Conservation (phyloP, 2,329 filamentous ascomycete species). For the Alternaria hordeiaustralica region DNA sequence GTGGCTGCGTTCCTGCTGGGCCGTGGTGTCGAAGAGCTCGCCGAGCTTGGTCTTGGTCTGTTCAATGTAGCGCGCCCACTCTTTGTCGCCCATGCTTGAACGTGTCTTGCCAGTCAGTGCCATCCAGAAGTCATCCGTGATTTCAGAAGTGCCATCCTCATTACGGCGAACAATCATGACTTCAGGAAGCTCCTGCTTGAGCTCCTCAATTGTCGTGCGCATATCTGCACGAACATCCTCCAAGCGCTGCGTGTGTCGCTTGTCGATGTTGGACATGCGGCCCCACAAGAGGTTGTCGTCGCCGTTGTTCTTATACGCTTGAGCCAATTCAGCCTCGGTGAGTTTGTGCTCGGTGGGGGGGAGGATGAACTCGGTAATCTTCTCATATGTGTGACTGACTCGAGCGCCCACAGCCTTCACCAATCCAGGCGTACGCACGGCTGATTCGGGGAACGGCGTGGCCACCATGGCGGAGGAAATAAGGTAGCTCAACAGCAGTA, state of each 20-base stretch:
- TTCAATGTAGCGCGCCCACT: slow-evolving; percentile 62
- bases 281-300: slow-evolving; percentile 26
- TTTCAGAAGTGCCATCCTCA: slow-evolving; percentile 59
- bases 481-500: slow-evolving; percentile 1
- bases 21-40: slow-evolving; percentile 27
- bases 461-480: slow-evolving; percentile 7
- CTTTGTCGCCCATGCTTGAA: slow-evolving; percentile 50
- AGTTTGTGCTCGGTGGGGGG: slow-evolving; percentile 16
- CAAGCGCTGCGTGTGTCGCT: slow-evolving; percentile 15
- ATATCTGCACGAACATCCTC: slow-evolving; percentile 23
- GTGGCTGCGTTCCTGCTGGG: slow-evolving; percentile 3
- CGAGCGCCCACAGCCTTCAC: slow-evolving; percentile 19
- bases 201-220: slow-evolving; percentile 18
- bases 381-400: slow-evolving; percentile 21
- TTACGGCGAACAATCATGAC: slow-evolving; percentile 63
- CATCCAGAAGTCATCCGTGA: slow-evolving; percentile 70
- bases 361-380: slow-evolving; percentile 21
- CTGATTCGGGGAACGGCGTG: slow-evolving; percentile 5
- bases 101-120: slow-evolving; percentile 65
- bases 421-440: slow-evolving; percentile 13
- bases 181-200: slow-evolving; percentile 57
- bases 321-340: background rate
- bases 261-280: slow-evolving; percentile 23
- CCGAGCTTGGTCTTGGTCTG: slow-evolving; percentile 55
- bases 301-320: slow-evolving; percentile 7